These are phyloP conservation scores for Erythrobasidium hasegawianum DNA, from an alignment of 1,284 basidiomycete genomes.

Conservation along the genomic window DNA sequence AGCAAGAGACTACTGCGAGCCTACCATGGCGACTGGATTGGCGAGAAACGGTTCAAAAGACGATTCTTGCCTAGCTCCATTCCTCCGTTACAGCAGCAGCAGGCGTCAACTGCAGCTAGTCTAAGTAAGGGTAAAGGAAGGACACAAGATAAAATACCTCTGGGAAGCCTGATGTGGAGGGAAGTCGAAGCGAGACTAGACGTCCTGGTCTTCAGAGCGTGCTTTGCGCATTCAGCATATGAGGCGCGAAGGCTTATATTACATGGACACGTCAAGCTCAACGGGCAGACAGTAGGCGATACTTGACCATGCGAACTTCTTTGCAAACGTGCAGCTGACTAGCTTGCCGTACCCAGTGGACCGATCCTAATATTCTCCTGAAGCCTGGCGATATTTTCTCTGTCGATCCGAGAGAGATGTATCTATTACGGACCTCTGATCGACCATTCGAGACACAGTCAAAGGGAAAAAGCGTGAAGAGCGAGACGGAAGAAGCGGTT, in stretches of 20 bases:
- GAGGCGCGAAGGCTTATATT: slow-evolving; percentile 80
- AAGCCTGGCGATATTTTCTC: slow-evolving; percentile 92
- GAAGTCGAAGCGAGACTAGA: slow-evolving; percentile 94
- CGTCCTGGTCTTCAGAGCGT: slow-evolving; percentile 83
- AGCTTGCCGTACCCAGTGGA: slow-evolving; percentile 57
- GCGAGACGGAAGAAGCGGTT: slow-evolving; percentile 30
- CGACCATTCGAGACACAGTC: slow-evolving; percentile 13
- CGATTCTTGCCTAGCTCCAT: slow-evolving; percentile 87
- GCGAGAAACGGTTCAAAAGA: slow-evolving; percentile 87
- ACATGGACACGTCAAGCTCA: slow-evolving; percentile 81
- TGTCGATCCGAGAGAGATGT: slow-evolving; percentile 75
- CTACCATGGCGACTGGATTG: slow-evolving; percentile 95
- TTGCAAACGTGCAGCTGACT: neutral
- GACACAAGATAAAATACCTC: slow-evolving; percentile 53
- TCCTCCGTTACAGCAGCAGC: slow-evolving; percentile 70
- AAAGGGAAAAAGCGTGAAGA: slow-evolving; percentile 7
- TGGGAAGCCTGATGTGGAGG: slow-evolving; percentile 84
- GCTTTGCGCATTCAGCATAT: slow-evolving; percentile 86
- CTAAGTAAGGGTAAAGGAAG: neutral
- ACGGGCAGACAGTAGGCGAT: slow-evolving; percentile 70
- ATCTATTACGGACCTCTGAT: slow-evolving; percentile 57
- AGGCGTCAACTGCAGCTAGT: slow-evolving; percentile 22
- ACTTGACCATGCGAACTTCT: too few relatives aligned
- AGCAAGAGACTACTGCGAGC: slow-evolving; percentile 85
- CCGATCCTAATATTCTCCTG: slow-evolving; percentile 80